Evolutionary conservation across 805 yeast species (phyloP).

Genomic region (Wickerhamomyces queroliae): DNA sequence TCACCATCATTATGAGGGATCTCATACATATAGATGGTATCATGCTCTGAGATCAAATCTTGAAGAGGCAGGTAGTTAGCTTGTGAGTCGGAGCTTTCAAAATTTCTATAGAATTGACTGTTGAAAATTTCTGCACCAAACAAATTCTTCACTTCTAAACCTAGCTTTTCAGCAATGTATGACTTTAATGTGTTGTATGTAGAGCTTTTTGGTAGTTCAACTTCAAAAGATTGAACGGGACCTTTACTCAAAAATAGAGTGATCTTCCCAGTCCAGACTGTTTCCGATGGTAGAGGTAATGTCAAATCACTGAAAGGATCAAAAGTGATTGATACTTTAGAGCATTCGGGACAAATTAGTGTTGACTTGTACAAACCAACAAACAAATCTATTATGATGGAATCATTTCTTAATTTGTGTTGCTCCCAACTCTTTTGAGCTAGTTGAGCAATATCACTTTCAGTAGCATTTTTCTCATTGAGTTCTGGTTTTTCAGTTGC

Average conservation of each 20-base stretch:
- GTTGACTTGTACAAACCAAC: constrained; percentile 91
- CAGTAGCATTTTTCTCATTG: constrained; percentile 51
- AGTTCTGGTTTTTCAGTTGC: constrained; percentile 84
- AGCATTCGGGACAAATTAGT: constrained; percentile 79
- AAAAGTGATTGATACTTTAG: constrained; percentile 76
- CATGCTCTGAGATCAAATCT: constrained; percentile 59
- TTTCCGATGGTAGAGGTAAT: constrained; percentile 75
- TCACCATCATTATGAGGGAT: constrained; percentile 35
- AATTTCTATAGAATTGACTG: constrained; percentile 62
- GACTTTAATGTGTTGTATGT: constrained; percentile 56
- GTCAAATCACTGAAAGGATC: constrained; percentile 93
- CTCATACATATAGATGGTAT: constrained; percentile 64
- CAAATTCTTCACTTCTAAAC: constrained; percentile 30
- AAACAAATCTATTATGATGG: constrained; percentile 78
- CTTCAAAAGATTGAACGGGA: constrained; percentile 48
- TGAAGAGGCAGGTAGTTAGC: constrained; percentile 53
- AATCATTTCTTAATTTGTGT: constrained; percentile 77
- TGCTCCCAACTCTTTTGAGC: constrained; percentile 78
- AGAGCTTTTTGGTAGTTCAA: constrained; percentile 64
- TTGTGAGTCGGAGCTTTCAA: constrained; percentile 52
- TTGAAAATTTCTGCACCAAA: constrained; percentile 60
- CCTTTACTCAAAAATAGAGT: constrained; percentile 56
- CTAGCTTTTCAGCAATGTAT: constrained; percentile 49
- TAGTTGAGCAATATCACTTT: constrained; percentile 46
- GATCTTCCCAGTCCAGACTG: constrained; percentile 65